A percentile compares a stretch with the other conserved stretches of the same genome.
These are phyloP conservation scores for Zalaria obscura DNA, from an alignment of 2,329 filamentous ascomycete species.

Conservation along the genomic window DNA sequence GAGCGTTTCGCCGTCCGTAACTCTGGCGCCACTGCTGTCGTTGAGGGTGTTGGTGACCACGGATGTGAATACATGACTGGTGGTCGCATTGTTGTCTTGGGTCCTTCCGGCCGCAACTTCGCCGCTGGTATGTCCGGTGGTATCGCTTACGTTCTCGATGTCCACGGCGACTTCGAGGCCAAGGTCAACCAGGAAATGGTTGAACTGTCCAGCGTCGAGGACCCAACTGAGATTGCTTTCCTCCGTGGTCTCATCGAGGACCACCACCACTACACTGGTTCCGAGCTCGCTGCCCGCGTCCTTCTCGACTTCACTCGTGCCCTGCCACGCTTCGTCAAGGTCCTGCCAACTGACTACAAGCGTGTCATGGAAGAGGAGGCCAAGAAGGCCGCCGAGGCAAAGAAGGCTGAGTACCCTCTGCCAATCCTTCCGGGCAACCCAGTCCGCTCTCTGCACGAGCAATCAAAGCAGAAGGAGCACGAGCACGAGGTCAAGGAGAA, in stretches of 20 bases:
- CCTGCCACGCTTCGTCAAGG: conserved; percentile 80
- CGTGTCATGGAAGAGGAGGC: conserved; percentile 77
- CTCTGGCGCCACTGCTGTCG: conserved; percentile 88
- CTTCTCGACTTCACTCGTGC: conserved; percentile 91
- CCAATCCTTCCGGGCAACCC: conserved; percentile 58
- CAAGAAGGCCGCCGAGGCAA: conserved; percentile 70
- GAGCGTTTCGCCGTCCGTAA: conserved; percentile 96
- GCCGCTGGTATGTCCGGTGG: conserved; percentile 97
- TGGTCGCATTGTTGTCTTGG: conserved; percentile 75
- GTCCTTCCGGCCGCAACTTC: conserved; percentile 87
- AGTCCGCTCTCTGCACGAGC: conserved; percentile 38
- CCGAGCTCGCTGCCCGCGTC: conserved; percentile 82
- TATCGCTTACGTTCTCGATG: conserved; percentile 88
- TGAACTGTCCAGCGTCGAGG: conserved; percentile 69
- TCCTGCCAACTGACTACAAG: conserved; percentile 92
- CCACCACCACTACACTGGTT: conserved; percentile 95
- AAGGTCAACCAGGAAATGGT: conserved; percentile 99
- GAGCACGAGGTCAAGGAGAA: conserved; percentile 49
- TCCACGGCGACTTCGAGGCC: conserved; percentile 73
- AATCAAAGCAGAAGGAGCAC: conserved; percentile 39
- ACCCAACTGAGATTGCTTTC: conserved; percentile 78
- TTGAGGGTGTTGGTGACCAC: conserved; percentile 92
- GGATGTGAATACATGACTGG: conserved; percentile 99
- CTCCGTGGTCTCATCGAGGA: conserved; percentile 87
- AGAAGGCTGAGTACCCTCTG: conserved; percentile 70